A percentile compares a stretch with the other conserved stretches of the same genome.
These are phyloP conservation scores for Pyronema omphalodes DNA, from an alignment of 495 filamentous ascomycete species.

Conservation along the genomic window DNA sequence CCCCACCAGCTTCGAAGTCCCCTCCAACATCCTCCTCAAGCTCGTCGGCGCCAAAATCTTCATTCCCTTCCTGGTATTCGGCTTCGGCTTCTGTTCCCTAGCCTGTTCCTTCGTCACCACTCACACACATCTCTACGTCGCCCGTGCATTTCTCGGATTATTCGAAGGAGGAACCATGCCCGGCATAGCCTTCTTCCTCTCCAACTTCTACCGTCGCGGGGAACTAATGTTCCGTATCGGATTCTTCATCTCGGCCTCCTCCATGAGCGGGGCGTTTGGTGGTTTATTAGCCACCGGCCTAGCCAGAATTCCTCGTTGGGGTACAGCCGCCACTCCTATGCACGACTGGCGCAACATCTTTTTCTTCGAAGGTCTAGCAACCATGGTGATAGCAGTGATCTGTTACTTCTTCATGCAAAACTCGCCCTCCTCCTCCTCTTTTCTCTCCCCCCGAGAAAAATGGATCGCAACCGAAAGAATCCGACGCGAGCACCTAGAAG, in stretches of 20 bases:
- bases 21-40: slow-evolving; percentile 58
- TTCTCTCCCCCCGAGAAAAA: slow-evolving; percentile 45
- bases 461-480: slow-evolving; percentile 40
- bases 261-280: slow-evolving; percentile 62
- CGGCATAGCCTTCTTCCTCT: slow-evolving; percentile 63
- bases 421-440: slow-evolving; percentile 50
- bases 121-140: slow-evolving; percentile 11
- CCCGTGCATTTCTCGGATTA: slow-evolving; percentile 26
- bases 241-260: slow-evolving; percentile 56
- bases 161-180: slow-evolving; percentile 23
- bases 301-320: slow-evolving; percentile 25
- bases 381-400: slow-evolving; percentile 39
- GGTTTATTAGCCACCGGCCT: slow-evolving; percentile 45
- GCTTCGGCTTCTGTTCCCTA: slow-evolving; percentile 45
- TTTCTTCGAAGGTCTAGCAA: slow-evolving; percentile 42
- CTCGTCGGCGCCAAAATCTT: slow-evolving; percentile 32
- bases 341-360: slow-evolving; percentile 64
- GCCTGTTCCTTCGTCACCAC: slow-evolving; percentile 44
- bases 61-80: slow-evolving; percentile 51
- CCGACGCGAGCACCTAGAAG: slow-evolving; percentile 36
- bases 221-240: slow-evolving; percentile 45
- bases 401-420: slow-evolving; percentile 58
- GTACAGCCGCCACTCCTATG: slow-evolving; percentile 21
- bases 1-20: slow-evolving; percentile 30
- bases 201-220: slow-evolving; percentile 64